Base-by-base conservation (phyloP, 257 asterid species). In the Solanum virginianum region DNA sequence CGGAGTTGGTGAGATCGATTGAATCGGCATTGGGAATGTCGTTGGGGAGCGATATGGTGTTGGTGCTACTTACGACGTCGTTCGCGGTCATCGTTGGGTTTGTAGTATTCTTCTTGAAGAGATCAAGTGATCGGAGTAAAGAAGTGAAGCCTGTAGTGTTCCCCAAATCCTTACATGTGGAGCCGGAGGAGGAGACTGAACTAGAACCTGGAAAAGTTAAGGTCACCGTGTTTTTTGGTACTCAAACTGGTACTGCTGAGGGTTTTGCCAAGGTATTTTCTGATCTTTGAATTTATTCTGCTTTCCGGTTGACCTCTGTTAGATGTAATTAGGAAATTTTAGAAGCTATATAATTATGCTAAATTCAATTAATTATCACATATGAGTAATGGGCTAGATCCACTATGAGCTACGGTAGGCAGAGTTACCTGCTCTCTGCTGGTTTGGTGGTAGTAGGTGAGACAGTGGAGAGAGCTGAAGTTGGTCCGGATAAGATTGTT, bases 181-280 rank as follows among this genome's bases (percentile, higher is more conserved):
- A 83, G 84, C 62, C 43, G 45, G 92, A 86, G 80, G 91, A 91
- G 59, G 95, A 91, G 47, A 93, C 75, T 51, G 94, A 89, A 6
- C 62, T 88, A 41, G 96, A 87, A n/a, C 92, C 94, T 63, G 91
- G 88, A 45, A 94, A 91, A 89, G 89, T 86, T 79, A 91, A 89
- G 90, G 87, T 94, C 84, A 85, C 93, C 26, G 91, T 94, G 60
- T 92, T 92, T 75, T 94, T 90, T 32, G 98, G 98, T 22, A 94
- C 98, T n/a, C 96, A 94, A 89, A 94, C 96, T 60, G 98, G 98
- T 51, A 94, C 98, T 26, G 98, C 96, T 56, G 96, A 94, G 90
- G 95, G 97, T 18, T 94, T 94, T 77, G 95, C 96, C 54, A 94
- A 94, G 98, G 98, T 94, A 85, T 55, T 22, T 18, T 15, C 26